Percentiles rank a stretch among this genome's conserved stretches.
These are phyloP conservation scores for Cicer bijugum DNA, from an alignment of 306 rosid genomes.

Conservation along the genomic window DNA sequence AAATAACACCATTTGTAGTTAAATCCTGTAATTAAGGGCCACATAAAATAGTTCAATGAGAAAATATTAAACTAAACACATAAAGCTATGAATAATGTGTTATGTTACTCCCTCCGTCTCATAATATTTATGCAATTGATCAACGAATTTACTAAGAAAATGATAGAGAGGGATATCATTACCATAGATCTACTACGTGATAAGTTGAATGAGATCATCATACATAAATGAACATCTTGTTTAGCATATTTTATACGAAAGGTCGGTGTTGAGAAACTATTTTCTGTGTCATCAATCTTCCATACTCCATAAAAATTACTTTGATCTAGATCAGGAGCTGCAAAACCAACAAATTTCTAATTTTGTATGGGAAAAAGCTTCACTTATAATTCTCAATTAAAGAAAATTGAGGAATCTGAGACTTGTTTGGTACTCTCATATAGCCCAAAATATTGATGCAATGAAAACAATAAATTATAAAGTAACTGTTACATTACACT, in stretches of 20 bases:
- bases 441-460: neutral
- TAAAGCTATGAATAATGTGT: neutral
- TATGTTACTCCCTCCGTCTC: neutral
- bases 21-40: conserved; percentile 64
- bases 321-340: conserved; percentile 73
- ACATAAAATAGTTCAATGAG: conserved; percentile 35
- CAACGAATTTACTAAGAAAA: neutral
- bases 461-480: neutral
- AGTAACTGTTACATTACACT: too few species aligned
- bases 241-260: conserved; percentile 88
- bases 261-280: conserved; percentile 91
- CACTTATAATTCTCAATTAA: conserved; percentile 3
- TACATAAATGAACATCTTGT: conserved; percentile 79
- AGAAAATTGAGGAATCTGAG: conserved; percentile 4
- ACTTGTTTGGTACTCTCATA: neutral
- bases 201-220: conserved; percentile 81
- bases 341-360: conserved; percentile 41
- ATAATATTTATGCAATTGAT: too few species aligned
- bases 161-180: conserved; percentile 42
- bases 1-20: conserved; percentile 66
- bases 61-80: conserved; percentile 15
- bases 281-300: conserved; percentile 86
- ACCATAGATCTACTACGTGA: conserved; percentile 67
- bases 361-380: conserved; percentile 15
- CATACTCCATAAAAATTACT: conserved; percentile 65